phyloP scores from a whole-genome alignment of 345 rosid species.

The Brassica napus region DNA sequence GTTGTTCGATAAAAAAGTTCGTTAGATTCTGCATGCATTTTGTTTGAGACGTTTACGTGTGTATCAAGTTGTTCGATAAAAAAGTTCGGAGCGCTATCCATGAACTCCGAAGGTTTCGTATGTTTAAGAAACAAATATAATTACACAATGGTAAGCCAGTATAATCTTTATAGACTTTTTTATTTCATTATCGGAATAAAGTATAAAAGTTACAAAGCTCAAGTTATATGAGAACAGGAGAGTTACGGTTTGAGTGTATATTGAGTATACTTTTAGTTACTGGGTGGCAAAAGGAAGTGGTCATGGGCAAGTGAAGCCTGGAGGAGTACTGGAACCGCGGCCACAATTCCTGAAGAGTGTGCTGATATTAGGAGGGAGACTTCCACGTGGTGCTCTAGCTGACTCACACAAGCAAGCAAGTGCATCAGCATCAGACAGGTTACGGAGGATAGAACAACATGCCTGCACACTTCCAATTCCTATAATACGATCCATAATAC shows the following conservation, averaged over 20 bases:
- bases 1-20: no score
- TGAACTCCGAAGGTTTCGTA: not conserved
- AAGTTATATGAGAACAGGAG: not conserved
- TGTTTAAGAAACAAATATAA: not conserved
- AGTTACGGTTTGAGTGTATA: not conserved
- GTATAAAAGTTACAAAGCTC: not conserved
- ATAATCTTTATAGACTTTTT: not conserved
- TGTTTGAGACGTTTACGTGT: not conserved
- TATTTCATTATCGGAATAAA: conserved; percentile 3
- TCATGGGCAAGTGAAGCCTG: conserved; percentile 26
- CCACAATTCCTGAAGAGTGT: conserved; percentile 15
- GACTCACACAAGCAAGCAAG: conserved; percentile 29
- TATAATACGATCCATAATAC: not conserved
- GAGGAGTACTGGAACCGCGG: not conserved
- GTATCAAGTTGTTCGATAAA: not conserved
- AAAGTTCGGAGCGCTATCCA: not conserved
- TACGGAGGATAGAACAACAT: conserved; percentile 27
- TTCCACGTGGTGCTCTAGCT: conserved; percentile 12
- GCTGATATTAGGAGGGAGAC: conserved; percentile 8
- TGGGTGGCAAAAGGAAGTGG: not conserved
- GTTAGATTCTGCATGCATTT: not conserved
- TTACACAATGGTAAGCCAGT: not conserved
- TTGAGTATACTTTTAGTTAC: not conserved
- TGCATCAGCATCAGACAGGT: conserved; percentile 22
- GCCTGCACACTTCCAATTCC: not conserved